Conservation (phyloP, 2,329 filamentous ascomycete species). For the Colletotrichum sp. region DNA sequence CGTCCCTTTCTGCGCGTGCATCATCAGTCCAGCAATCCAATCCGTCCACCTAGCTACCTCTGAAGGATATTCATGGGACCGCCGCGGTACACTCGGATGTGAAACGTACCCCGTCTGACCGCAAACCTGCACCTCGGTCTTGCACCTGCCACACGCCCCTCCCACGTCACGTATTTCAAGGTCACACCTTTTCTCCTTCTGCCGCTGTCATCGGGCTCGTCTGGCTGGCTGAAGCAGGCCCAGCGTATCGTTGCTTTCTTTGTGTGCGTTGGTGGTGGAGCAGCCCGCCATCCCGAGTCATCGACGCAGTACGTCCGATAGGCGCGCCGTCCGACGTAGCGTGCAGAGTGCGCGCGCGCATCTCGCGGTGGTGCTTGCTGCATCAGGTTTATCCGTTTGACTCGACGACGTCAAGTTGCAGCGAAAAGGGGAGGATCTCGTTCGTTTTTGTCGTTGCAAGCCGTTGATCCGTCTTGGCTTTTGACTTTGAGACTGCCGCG, state of each 20-base stretch:
- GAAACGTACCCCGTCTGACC: conserved; percentile 5
- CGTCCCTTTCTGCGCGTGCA: not conserved
- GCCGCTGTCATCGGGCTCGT: not conserved
- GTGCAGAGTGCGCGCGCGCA: not conserved
- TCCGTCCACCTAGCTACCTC: not conserved
- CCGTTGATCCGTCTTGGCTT: not conserved
- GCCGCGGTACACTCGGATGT: not conserved
- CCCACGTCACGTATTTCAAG: not conserved
- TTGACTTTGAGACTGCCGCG: not conserved
- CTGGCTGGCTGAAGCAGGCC: not conserved
- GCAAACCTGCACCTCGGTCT: not conserved
- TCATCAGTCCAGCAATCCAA: not conserved
- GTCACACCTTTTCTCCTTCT: not conserved
- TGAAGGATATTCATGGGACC: not conserved
- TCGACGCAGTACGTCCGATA: not conserved
- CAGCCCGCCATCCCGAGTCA: not conserved
- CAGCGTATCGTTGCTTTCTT: not conserved
- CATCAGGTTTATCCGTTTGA: not conserved
- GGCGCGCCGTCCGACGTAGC: not conserved
- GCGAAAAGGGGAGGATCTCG: not conserved
- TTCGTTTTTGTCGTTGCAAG: not conserved
- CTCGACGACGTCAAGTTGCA: not conserved
- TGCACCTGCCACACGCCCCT: not conserved
- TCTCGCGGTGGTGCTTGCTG: not conserved
- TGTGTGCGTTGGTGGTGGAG: not conserved